phyloP scores from a whole-genome alignment of 1,284 basidiomycete species.

The Apiotrichum domesticum region DNA sequence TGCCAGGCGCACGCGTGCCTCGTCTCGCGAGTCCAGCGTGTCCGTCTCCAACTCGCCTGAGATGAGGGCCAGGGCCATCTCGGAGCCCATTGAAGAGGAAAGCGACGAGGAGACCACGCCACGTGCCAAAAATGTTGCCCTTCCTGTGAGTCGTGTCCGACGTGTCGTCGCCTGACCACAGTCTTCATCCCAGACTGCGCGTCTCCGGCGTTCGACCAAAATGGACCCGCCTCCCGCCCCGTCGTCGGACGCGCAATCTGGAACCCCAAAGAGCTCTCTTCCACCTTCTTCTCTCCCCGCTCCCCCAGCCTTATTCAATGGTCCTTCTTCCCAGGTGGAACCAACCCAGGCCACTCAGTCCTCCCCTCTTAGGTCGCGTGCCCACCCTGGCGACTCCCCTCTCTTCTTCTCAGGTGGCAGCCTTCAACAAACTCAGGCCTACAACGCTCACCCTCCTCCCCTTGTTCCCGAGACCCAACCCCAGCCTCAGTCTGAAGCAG shows the following conservation, averaged over 20 bases:
- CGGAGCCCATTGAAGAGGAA: conserved; percentile 4
- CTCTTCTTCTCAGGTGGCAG: conserved; percentile 30
- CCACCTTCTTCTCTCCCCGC: conserved; percentile 2
- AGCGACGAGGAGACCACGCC: conserved; percentile 5
- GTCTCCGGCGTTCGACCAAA: background rate
- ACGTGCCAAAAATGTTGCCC: background rate
- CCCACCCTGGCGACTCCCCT: conserved; percentile 7
- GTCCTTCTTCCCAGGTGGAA: background rate
- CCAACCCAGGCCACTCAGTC: conserved; percentile 13
- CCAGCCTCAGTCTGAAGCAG: conserved; percentile 2
- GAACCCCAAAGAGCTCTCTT: background rate
- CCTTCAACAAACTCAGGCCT: conserved; percentile 27
- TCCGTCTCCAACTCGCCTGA: background rate
- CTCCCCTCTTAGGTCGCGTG: conserved; percentile 7
- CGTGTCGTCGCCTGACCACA: background rate
- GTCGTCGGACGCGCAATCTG: background rate
- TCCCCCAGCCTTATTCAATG: background rate
- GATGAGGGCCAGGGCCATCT: background rate
- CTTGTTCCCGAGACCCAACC: conserved; percentile 19
- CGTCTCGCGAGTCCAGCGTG: background rate
- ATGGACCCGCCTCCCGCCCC: background rate
- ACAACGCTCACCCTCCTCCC: conserved; percentile 19
- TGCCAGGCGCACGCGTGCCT: conserved; percentile 1
- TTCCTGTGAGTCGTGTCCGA: background rate
- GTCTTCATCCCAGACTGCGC: background rate